These are phyloP conservation scores for Trametes cinnabarina DNA, from an alignment of 768 basidiomycete genomes.

Conservation along the genomic window DNA sequence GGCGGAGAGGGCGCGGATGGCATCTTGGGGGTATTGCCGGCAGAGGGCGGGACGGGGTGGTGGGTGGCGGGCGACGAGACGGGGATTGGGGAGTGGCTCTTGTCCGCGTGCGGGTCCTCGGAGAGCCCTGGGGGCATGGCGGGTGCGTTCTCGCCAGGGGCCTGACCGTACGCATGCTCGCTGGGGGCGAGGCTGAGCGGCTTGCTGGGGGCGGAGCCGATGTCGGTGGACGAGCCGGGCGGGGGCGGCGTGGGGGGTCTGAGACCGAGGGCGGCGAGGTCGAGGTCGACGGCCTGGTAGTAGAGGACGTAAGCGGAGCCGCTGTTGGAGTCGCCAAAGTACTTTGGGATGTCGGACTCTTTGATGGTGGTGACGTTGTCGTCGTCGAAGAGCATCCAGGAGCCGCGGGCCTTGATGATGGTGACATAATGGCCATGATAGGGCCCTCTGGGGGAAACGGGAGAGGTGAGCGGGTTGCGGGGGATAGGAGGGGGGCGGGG, in stretches of 20 bases:
- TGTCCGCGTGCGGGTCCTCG: constrained; percentile 23
- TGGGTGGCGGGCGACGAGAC: constrained; percentile 25
- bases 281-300: constrained; percentile 91
- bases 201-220: constrained; percentile 13
- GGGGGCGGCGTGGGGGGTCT: constrained; percentile 33
- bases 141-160: constrained; percentile 23
- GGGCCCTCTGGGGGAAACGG: constrained; percentile 64
- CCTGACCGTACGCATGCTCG: constrained; percentile 11
- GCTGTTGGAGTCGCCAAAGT: constrained; percentile 86
- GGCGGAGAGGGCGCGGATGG: constrained; percentile 16
- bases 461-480: background rate
- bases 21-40: constrained; percentile 9
- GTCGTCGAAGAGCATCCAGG: constrained; percentile 96
- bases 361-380: constrained; percentile 86
- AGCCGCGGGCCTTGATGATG: constrained; percentile 77
- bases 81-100: constrained; percentile 25
- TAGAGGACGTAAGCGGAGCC: constrained; percentile 96
- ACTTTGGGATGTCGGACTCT: constrained; percentile 87
- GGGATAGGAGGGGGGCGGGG: constrained; percentile 9
- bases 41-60: constrained; percentile 17
- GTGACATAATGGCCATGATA: constrained; percentile 98
- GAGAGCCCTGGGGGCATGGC: constrained; percentile 39
- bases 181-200: constrained; percentile 17
- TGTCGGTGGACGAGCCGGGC: constrained; percentile 12
- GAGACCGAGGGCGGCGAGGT: constrained; percentile 69